A percentile compares a stretch with the other conserved stretches of the same genome.
These are phyloP conservation scores for Tolypocladium ovalisporum DNA, from an alignment of 2,329 filamentous ascomycete species.

Conservation along the genomic window DNA sequence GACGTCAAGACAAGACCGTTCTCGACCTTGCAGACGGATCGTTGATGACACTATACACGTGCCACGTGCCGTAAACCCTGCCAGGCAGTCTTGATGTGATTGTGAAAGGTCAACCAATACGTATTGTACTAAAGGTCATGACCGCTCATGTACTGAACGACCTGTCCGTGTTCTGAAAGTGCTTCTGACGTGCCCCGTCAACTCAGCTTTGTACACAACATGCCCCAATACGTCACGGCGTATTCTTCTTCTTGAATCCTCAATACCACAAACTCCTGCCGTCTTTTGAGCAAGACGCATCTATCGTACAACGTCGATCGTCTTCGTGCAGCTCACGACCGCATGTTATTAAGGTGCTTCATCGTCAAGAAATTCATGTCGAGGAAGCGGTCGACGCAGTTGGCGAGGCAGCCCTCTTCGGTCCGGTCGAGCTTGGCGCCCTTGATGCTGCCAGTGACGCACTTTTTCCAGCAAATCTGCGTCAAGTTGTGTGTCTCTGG, in stretches of 20 bases:
- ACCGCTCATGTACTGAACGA: neutral
- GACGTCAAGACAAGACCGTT: slow-evolving; percentile 4
- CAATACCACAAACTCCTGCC: neutral
- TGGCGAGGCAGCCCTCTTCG: slow-evolving; percentile 77
- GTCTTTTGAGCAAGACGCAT: slow-evolving; percentile 1
- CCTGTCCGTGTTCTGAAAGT: neutral
- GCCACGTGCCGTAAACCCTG: neutral
- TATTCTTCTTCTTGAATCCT: neutral
- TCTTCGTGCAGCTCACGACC: slow-evolving; percentile 13
- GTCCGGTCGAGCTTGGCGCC: slow-evolving; percentile 59
- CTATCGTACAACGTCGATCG: neutral
- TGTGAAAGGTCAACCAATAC: neutral
- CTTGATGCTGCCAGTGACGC: slow-evolving; percentile 65
- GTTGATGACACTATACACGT: neutral
- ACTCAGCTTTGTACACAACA: neutral
- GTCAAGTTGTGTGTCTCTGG: slow-evolving; percentile 44
- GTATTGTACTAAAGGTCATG: neutral
- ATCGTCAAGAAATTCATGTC: slow-evolving; percentile 81
- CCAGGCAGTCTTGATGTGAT: neutral
- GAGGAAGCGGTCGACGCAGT: slow-evolving; percentile 90
- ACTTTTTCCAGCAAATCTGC: slow-evolving; percentile 91
- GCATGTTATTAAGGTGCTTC: slow-evolving; percentile 63
- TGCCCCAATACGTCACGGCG: neutral
- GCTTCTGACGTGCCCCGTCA: neutral
- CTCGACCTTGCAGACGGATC: neutral